These are phyloP conservation scores for Scytalidium lignicola DNA, from an alignment of 2,329 filamentous ascomycete genomes.

Conservation along the genomic window DNA sequence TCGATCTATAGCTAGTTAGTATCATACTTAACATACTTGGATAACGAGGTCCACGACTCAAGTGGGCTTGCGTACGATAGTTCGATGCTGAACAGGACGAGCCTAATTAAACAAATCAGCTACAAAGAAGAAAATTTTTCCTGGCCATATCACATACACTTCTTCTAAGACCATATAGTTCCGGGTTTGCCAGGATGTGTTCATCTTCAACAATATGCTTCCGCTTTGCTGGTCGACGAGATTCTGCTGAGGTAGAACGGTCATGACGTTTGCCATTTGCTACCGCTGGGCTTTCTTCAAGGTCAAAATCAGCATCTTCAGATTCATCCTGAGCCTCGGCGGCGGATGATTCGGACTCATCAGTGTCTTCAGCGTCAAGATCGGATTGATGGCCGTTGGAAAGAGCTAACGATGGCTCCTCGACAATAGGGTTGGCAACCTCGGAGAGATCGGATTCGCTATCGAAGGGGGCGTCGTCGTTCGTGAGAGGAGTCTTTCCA, in stretches of 20 bases:
- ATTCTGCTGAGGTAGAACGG: slow-evolving; percentile 64
- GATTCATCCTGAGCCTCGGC: slow-evolving; percentile 45
- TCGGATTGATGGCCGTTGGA: slow-evolving; percentile 33
- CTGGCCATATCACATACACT: slow-evolving; percentile 62
- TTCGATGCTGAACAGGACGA: slow-evolving; percentile 49
- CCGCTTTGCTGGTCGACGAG: slow-evolving; percentile 67
- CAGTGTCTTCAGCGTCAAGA: slow-evolving; percentile 23
- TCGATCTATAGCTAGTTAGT: slow-evolving; percentile 41
- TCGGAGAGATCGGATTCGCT: slow-evolving; percentile 78
- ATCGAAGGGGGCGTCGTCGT: slow-evolving; percentile 42
- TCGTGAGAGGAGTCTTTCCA: slow-evolving; percentile 36
- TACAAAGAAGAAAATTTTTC: slow-evolving; percentile 18
- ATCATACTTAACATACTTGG: slow-evolving; percentile 14
- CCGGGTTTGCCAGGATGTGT: slow-evolving; percentile 85
- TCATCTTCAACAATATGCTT: slow-evolving; percentile 65
- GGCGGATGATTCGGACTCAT: slow-evolving; percentile 24
- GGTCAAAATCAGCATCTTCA: slow-evolving; percentile 72
- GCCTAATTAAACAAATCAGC: slow-evolving; percentile 32
- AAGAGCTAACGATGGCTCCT: slow-evolving; percentile 42
- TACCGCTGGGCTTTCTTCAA: slow-evolving; percentile 51
- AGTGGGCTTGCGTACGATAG: slow-evolving; percentile 41
- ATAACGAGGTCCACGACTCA: slow-evolving; percentile 5
- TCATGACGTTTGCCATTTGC: slow-evolving; percentile 45
- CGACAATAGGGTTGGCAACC: slow-evolving; percentile 51
- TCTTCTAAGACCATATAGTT: slow-evolving; percentile 87